A percentile compares a stretch with the other conserved stretches of the same genome.
phyloP scores from a whole-genome alignment of 1,284 basidiomycete species.

The Ganoderma lingzhi region DNA sequence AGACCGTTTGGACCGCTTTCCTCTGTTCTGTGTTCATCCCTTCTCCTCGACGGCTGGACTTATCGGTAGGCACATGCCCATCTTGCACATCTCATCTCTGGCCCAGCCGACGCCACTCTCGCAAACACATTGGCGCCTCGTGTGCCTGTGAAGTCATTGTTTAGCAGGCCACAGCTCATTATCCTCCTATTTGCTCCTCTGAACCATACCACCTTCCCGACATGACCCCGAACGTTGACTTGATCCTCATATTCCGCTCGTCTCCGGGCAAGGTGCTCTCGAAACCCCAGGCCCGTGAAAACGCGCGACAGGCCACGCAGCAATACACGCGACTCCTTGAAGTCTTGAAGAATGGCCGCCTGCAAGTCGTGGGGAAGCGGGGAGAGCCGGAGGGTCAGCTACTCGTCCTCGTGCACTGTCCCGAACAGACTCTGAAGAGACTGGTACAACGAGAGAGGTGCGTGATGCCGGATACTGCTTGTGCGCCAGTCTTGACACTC shows the following conservation, averaged over 20 bases:
- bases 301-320: slow-evolving; percentile 66
- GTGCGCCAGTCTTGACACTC: not conserved
- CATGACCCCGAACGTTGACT: slow-evolving; percentile 65
- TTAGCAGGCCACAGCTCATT: slow-evolving; percentile 10
- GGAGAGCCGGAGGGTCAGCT: slow-evolving; percentile 82
- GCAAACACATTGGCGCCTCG: slow-evolving; percentile 25
- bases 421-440: slow-evolving; percentile 64
- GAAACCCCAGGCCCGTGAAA: slow-evolving; percentile 67
- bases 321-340: slow-evolving; percentile 76
- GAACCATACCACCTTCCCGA: slow-evolving; percentile 1
- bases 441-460: slow-evolving; percentile 83
- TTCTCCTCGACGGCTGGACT: not conserved
- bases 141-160: slow-evolving; percentile 34
- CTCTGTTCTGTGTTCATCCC: too few relatives aligned
- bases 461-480: slow-evolving; percentile 35
- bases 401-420: slow-evolving; percentile 83
- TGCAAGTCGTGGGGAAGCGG: slow-evolving; percentile 75
- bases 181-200: slow-evolving; percentile 12
- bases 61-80: not conserved
- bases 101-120: slow-evolving; percentile 16
- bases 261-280: slow-evolving; percentile 56
- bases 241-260: slow-evolving; percentile 75
- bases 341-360: slow-evolving; percentile 64
- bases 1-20: not conserved
- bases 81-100: slow-evolving; percentile 1